Conservation (phyloP, 495 filamentous ascomycete genomes). For the Tetracladium setigerum region DNA sequence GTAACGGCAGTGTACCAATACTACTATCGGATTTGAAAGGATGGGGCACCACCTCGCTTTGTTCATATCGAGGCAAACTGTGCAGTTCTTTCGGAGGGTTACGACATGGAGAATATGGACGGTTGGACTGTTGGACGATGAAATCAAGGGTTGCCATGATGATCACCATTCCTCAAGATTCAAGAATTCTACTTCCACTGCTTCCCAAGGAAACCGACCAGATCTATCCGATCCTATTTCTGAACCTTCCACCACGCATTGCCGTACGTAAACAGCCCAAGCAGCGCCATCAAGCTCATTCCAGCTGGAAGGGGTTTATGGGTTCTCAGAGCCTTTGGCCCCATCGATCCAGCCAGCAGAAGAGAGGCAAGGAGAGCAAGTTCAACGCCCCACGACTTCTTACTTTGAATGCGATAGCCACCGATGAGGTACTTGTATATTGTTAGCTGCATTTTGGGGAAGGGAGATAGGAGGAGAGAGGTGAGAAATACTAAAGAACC, state of each 20-base stretch:
- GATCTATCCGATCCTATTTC: background rate
- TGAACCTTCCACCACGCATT: constrained; percentile 38
- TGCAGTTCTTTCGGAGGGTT: background rate
- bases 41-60: no score
- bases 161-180: constrained; percentile 1
- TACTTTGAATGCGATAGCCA: constrained; percentile 58
- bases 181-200: background rate
- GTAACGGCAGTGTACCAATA: background rate
- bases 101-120: background rate
- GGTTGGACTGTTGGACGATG: background rate
- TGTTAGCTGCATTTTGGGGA: constrained; percentile 5
- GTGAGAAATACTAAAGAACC: constrained; percentile 42
- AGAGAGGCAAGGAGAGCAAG: constrained; percentile 70
- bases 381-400: constrained; percentile 65
- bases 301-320: constrained; percentile 70
- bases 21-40: no score
- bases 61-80: background rate
- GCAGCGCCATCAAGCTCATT: constrained; percentile 56
- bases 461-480: no score
- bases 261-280: constrained; percentile 54
- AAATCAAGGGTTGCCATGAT: background rate
- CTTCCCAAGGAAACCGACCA: background rate
- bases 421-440: constrained; percentile 54
- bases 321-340: constrained; percentile 76
- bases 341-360: constrained; percentile 70